phyloP scores from a whole-genome alignment of 1,139 yeast genomes.

The Arxiozyma bovina region DNA sequence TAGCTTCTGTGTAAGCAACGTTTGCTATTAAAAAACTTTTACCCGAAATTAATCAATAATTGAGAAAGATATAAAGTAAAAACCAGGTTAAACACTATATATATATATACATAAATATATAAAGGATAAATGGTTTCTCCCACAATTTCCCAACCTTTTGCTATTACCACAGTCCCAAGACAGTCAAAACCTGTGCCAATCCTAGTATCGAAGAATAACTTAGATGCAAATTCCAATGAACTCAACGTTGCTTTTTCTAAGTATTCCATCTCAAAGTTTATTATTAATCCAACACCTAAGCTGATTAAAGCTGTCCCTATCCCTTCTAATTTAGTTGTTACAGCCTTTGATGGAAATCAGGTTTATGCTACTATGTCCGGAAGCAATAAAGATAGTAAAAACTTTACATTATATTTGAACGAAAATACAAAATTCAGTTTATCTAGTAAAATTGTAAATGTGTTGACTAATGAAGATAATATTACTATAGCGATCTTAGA shows the following conservation, averaged over 20 bases:
- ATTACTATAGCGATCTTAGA: constrained; percentile 36
- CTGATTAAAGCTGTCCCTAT: constrained; percentile 36
- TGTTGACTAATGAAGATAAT: constrained; percentile 20
- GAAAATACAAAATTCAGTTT: constrained; percentile 6
- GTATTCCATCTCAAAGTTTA: constrained; percentile 62
- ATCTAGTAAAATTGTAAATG: constrained; percentile 5
- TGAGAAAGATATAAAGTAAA: background rate
- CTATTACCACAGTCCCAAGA: constrained; percentile 28
- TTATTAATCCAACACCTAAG: constrained; percentile 74
- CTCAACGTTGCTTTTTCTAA: constrained; percentile 62
- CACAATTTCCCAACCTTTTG: constrained; percentile 30
- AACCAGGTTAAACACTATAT: background rate
- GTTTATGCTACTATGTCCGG: constrained; percentile 10
- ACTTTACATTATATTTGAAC: constrained; percentile 6
- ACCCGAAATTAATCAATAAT: background rate
- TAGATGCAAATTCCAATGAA: constrained; percentile 26
- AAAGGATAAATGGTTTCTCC: constrained; percentile 16
- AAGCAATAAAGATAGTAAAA: constrained; percentile 2
- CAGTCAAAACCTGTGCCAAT: constrained; percentile 10
- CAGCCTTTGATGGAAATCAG: constrained; percentile 24
- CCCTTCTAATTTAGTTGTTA: constrained; percentile 29
- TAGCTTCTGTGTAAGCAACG: background rate
- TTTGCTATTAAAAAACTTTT: background rate
- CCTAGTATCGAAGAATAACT: constrained; percentile 19
- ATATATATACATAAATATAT: too few relatives aligned